Conservation (phyloP, 129 eudicot genomes). For the Tanacetum coccineum region DNA sequence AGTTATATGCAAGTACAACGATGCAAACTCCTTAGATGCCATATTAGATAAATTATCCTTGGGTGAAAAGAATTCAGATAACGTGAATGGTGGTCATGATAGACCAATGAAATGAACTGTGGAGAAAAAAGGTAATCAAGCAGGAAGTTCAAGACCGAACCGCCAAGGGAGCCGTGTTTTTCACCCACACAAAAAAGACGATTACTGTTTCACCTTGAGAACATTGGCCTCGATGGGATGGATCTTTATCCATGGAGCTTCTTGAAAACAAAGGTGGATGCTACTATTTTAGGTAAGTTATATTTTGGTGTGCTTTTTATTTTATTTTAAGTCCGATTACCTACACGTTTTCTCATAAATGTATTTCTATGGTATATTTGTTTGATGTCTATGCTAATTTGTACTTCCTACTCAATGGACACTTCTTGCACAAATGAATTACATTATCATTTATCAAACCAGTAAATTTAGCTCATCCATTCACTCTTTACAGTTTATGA, state of each 20-base stretch:
- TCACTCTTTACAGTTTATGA: no score
- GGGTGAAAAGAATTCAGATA: constrained; percentile 35
- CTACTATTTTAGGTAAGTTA: constrained; percentile 55
- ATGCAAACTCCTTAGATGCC: constrained; percentile 23
- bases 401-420: no score
- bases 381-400: no score
- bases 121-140: constrained; percentile 58
- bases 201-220: constrained; percentile 73
- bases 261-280: constrained; percentile 57
- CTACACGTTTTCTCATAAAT: background rate
- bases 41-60: constrained; percentile 41
- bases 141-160: constrained; percentile 69
- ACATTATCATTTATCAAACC: no score
- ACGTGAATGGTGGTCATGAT: constrained; percentile 19
- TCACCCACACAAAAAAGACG: constrained; percentile 51
- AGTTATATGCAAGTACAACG: constrained; percentile 17
- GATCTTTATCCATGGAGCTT: constrained; percentile 82
- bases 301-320: background rate
- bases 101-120: constrained; percentile 48
- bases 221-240: constrained; percentile 98
- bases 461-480: no score
- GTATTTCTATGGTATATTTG: background rate
- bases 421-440: no score
- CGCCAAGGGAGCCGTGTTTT: constrained; percentile 70
- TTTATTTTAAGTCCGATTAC: background rate